Percentiles rank a stretch among this genome's conserved stretches.
phyloP scores from a whole-genome alignment of 2,329 filamentous ascomycete genomes.

The Aspergillus hiratsukae region DNA sequence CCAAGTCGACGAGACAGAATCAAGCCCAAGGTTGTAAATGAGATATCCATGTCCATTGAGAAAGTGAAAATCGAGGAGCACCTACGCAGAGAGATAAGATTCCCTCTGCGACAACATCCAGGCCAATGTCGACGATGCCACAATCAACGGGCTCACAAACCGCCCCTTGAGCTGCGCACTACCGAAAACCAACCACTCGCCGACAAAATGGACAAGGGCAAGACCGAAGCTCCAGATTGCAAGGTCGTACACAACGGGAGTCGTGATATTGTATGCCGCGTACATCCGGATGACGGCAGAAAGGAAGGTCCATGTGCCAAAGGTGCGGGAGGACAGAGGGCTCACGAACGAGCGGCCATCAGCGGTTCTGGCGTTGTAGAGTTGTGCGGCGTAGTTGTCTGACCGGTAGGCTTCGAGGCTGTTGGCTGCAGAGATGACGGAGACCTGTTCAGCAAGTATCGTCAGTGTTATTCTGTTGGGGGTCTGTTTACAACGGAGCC shows the following conservation, averaged over 20 bases:
- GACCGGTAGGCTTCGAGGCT: conserved; percentile 78
- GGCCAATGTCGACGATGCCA: conserved; percentile 51
- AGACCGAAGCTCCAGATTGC: conserved; percentile 77
- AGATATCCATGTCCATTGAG: neutral
- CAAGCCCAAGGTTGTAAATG: neutral
- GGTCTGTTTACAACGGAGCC: neutral
- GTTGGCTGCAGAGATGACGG: conserved; percentile 77
- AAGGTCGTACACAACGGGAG: conserved; percentile 71
- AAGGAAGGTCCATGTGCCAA: conserved; percentile 83
- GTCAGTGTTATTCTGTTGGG: neutral
- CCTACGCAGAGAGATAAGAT: conserved; percentile 27
- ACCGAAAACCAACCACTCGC: conserved; percentile 75
- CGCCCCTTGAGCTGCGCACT: conserved; percentile 63
- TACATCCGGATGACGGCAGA: conserved; percentile 74
- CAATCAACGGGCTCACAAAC: conserved; percentile 55
- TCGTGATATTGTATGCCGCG: conserved; percentile 74
- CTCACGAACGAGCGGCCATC: conserved; percentile 58
- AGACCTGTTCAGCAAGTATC: conserved; percentile 55
- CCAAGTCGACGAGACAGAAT: neutral
- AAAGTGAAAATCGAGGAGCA: conserved; percentile 12
- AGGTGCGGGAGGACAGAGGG: conserved; percentile 70
- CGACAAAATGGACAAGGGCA: conserved; percentile 71
- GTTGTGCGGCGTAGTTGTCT: conserved; percentile 73
- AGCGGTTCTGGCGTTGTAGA: conserved; percentile 61
- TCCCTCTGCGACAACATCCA: conserved; percentile 61